Evolutionary conservation across 192 early-diverging fungal species (phyloP).

Genomic region (Globomyces pollinis-pini): DNA sequence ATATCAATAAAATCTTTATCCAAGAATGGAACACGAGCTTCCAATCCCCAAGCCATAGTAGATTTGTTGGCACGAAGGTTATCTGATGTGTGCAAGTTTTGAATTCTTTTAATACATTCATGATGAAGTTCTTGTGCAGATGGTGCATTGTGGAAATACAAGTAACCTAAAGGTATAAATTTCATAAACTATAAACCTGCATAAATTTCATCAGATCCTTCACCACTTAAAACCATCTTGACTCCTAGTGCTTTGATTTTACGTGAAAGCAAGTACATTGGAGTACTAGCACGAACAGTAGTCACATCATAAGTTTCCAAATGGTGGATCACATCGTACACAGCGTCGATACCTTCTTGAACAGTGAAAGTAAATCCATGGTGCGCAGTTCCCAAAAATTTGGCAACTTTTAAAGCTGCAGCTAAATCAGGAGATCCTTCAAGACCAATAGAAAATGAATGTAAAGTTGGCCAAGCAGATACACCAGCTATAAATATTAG

Average conservation of each 20-base stretch:
- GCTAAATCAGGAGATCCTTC: slow-evolving; percentile 87
- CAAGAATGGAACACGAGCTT: slow-evolving; percentile 96
- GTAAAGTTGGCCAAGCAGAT: slow-evolving; percentile 75
- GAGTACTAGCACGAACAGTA: slow-evolving; percentile 95
- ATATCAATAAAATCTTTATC: slow-evolving; percentile 89
- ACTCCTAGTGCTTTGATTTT: slow-evolving; percentile 98
- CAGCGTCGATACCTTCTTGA: slow-evolving; percentile 91
- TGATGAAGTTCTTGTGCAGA: slow-evolving; percentile 71
- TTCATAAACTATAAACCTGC: slow-evolving; percentile 47
- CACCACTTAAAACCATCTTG: slow-evolving; percentile 98
- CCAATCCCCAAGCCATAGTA: slow-evolving; percentile 99
- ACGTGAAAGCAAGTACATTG: slow-evolving; percentile 96
- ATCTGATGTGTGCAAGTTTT: slow-evolving; percentile 95
- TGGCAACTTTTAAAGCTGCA: slow-evolving; percentile 83
- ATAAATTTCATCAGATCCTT: slow-evolving; percentile 95
- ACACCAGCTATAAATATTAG: slow-evolving; percentile 29
- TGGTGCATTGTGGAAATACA: slow-evolving; percentile 96
- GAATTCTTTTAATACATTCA: slow-evolving; percentile 86
- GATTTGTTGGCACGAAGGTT: slow-evolving; percentile 98
- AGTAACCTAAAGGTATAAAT: slow-evolving; percentile 52
- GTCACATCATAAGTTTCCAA: slow-evolving; percentile 99
- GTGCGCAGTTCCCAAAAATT: slow-evolving; percentile 85
- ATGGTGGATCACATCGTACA: slow-evolving; percentile 93
- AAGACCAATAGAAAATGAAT: slow-evolving; percentile 96
- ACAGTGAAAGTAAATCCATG: slow-evolving; percentile 95